A percentile compares a stretch with the other conserved stretches of the same genome.
Evolutionary conservation across 169 alveolate species (phyloP).

Genomic region (Plasmodium cynomolgi): DNA sequence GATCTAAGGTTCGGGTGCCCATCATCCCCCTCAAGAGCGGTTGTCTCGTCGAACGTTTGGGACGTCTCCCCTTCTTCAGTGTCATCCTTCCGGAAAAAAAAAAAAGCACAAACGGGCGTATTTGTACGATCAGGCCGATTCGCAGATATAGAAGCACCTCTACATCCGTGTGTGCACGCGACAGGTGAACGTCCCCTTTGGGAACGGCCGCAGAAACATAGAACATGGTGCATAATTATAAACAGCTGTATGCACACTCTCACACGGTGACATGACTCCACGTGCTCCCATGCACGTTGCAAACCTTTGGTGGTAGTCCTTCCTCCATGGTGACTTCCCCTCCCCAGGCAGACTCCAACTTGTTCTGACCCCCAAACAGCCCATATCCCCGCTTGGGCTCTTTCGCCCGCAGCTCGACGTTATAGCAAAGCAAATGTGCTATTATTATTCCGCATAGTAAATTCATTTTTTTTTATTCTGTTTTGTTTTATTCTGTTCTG

Average conservation of each 20-base stretch:
- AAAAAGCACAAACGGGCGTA: neutral
- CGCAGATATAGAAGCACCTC: neutral
- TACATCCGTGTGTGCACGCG: neutral
- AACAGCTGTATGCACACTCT: neutral
- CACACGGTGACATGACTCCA: neutral
- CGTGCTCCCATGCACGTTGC: neutral
- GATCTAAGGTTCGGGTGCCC: conserved; percentile 38
- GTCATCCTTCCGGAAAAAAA: neutral
- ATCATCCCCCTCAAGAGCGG: neutral
- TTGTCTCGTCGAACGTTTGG: neutral
- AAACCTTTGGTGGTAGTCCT: conserved; percentile 10
- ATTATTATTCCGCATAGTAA: conserved; percentile 10
- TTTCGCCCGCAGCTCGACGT: conserved; percentile 7
- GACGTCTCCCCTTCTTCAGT: neutral
- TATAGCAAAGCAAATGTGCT: conserved; percentile 29
- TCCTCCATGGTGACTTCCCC: conserved; percentile 4
- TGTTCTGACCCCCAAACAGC: neutral
- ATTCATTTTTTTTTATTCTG: conserved; percentile 52
- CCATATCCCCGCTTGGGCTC: neutral
- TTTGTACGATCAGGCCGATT: neutral
- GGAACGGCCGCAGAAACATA: neutral
- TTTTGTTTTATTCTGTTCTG: neutral
- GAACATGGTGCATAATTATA: neutral
- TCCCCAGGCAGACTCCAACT: conserved; percentile 5
- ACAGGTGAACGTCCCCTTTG: no score